Evolutionary conservation across 2,329 filamentous ascomycete species (phyloP), one percentile per base, ranked within the genome.

Genomic region (Clarireedia paspali): DNA sequence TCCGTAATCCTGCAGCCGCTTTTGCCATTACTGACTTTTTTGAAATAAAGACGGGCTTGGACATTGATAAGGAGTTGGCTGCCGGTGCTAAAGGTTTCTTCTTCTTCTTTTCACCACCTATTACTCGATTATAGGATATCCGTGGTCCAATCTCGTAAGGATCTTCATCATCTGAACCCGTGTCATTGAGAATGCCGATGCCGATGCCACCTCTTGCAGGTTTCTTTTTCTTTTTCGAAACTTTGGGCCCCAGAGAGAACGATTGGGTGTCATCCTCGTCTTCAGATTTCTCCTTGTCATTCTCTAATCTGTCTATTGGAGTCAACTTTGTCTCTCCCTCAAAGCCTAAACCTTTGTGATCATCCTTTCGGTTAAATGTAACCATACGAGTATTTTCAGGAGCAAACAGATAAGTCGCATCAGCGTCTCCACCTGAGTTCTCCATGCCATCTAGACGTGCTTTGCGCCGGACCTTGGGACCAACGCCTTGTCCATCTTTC

Each of bases 161-260:
- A 66, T 96, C 91, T 65, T 97, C 94, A 47, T 96, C 91, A 63
- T 97, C 94, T 4, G 92, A 96, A 10, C 91, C 91, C 20, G 86
- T 94, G 63, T 96, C 92, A 65, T 97, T 96, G 47, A 97, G 73
- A 1, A 96, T 78, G 0, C 92, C 92, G 14, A 96, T 85, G 0
- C 92, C 92, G 61, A 97, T 89, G 0, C 88, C 89, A 2, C 87
- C 82, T 52, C 78, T 78, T 1, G 65, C 68, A 57, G 67, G 73
- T 57, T 75, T 74, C 64, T 70, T 72, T 66, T 85, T 87, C 55
- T 82, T 81, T 14, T 51, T 24, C 2, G 52, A 42, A 24, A 56
- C 57, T 27, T 60, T 61, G 4, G 65, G 59, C 10, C 53, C 61
- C 14, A 64, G 20, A 23, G 60, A 45, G 53, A 58, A 51, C 38